Conservation (phyloP, 2,329 filamentous ascomycete species). For the Colletotrichum gloeosporioides region DNA sequence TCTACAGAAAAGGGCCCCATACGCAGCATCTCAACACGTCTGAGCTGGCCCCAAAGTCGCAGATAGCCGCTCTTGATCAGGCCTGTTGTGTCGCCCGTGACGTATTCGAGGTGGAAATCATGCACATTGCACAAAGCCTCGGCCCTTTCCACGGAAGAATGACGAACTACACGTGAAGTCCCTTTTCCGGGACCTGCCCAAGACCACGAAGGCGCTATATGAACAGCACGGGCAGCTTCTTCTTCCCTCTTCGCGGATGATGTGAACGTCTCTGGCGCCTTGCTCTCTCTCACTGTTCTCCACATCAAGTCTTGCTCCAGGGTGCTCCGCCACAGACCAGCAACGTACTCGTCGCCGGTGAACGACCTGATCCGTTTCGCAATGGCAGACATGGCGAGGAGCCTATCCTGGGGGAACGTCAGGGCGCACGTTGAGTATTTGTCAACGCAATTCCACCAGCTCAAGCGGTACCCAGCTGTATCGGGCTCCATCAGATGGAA, state of each 20-base stretch:
- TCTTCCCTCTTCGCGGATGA: fast-evolving
- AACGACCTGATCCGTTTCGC: not conserved
- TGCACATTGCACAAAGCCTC: not conserved
- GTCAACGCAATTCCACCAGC: not conserved
- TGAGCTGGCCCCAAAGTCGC: not conserved
- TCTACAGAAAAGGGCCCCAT: not conserved
- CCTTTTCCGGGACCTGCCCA: not conserved
- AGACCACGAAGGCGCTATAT: not conserved
- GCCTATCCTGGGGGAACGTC: not conserved
- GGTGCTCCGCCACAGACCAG: not conserved
- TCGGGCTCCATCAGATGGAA: not conserved
- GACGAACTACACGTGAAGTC: not conserved
- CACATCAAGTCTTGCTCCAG: not conserved
- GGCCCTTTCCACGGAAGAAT: too few relatives aligned
- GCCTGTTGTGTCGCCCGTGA: not conserved
- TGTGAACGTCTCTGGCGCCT: not conserved
- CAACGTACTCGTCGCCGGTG: not conserved
- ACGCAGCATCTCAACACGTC: not conserved
- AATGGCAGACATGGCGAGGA: not conserved
- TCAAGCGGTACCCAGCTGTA: not conserved
- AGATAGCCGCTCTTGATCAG: not conserved
- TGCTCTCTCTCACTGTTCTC: not conserved
- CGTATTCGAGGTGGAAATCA: fast-evolving
- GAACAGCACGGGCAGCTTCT: fast-evolving
- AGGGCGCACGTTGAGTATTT: not conserved